phyloP scores from a whole-genome alignment of 169 alveolate genomes.

The Miamiensis avidus region DNA sequence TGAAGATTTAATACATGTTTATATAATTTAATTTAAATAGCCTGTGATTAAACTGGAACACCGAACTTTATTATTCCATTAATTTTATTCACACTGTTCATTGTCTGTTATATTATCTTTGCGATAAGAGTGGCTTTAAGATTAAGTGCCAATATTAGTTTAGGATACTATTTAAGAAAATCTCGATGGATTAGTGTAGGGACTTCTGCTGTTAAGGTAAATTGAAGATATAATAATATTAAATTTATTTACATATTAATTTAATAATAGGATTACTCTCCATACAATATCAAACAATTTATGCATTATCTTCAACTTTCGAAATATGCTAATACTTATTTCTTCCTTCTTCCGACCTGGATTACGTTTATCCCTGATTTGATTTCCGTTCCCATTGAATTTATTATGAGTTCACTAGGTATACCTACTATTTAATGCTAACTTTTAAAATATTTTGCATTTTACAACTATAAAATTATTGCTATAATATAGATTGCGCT shows the following conservation, averaged over 20 bases:
- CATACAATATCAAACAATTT: conserved; percentile 1
- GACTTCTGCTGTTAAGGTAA: conserved; percentile 1
- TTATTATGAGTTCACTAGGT: not conserved
- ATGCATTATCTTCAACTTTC: conserved; percentile 10
- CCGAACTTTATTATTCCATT: not conserved
- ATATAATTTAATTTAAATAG: not conserved
- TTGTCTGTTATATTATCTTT: not conserved
- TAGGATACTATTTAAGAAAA: conserved; percentile 6
- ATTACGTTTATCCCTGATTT: not conserved
- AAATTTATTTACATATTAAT: no score
- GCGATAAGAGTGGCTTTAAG: conserved; percentile 4
- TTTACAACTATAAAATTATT: not conserved
- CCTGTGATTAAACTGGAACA: not conserved
- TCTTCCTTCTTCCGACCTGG: not conserved
- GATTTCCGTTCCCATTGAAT: not conserved
- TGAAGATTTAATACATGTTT: not conserved
- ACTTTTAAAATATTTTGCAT: not conserved
- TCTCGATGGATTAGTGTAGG: not conserved
- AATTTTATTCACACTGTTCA: not conserved
- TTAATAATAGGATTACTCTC: not conserved
- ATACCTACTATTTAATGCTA: not conserved
- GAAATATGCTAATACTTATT: not conserved
- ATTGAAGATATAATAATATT: no score
- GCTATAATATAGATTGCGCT: not conserved
- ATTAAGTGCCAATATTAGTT: conserved; percentile 4